Evolutionary conservation across 345 rosid genomes (phyloP).

Genomic region (Hevea brasiliensis): DNA sequence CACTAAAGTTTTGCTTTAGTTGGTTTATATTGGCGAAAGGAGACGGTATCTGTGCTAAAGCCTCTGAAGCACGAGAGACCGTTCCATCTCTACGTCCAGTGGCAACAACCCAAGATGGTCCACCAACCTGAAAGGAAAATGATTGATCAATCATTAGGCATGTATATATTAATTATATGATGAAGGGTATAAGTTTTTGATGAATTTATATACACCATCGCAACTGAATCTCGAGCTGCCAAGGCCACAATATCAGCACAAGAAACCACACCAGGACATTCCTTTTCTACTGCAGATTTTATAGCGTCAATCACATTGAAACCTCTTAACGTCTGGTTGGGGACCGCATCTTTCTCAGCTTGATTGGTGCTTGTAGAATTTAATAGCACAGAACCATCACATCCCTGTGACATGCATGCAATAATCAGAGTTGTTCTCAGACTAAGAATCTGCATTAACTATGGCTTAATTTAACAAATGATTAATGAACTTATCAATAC

Average conservation of each 20-base stretch:
- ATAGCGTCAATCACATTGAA: constrained; percentile 49
- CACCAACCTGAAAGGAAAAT: constrained; percentile 39
- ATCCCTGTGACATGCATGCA: constrained; percentile 49
- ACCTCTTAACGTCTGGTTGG: constrained; percentile 46
- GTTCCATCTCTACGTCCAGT: constrained; percentile 66
- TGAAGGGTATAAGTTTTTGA: neutral
- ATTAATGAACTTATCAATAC: no score
- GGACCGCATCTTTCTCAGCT: constrained; percentile 46
- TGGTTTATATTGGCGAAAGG: constrained; percentile 34
- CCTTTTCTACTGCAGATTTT: constrained; percentile 36
- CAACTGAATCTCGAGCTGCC: constrained; percentile 41
- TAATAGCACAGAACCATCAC: constrained; percentile 55
- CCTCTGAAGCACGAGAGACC: constrained; percentile 39
- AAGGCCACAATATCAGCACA: constrained; percentile 36
- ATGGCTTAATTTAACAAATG: no score
- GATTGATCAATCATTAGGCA: neutral
- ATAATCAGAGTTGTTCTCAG: no score
- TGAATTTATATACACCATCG: constrained; percentile 22
- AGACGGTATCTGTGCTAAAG: constrained; percentile 32
- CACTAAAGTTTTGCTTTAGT: constrained; percentile 37
- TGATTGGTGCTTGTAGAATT: constrained; percentile 36
- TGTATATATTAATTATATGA: no score
- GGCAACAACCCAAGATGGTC: constrained; percentile 60
- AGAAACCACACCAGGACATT: constrained; percentile 39
- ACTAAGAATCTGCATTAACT: no score